Evolutionary conservation across 208 protist genomes (phyloP).

Genomic region (Trypanosoma cruzi): DNA sequence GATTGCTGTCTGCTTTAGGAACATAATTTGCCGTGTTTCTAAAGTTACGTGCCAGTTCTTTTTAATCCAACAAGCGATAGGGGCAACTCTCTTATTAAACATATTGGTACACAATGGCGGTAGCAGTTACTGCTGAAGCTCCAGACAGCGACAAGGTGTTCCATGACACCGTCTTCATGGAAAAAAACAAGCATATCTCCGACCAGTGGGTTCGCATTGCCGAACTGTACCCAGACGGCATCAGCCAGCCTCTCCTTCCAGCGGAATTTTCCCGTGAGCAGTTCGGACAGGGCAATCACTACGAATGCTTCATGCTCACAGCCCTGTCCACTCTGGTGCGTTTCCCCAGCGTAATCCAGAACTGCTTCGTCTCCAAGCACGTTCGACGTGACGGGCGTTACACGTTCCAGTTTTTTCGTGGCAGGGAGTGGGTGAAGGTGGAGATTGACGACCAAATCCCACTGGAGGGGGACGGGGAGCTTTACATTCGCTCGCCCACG

Average conservation of each 20-base stretch:
- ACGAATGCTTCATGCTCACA: constrained; percentile 83
- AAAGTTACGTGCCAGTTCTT: too few relatives aligned
- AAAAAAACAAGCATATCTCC: constrained; percentile 54
- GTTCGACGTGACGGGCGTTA: constrained; percentile 77
- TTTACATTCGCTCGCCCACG: constrained; percentile 68
- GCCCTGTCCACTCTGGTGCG: constrained; percentile 63
- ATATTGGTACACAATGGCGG: constrained; percentile 28
- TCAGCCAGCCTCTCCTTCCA: constrained; percentile 55
- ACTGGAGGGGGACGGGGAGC: constrained; percentile 45
- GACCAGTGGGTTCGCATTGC: constrained; percentile 64
- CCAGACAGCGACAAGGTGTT: constrained; percentile 70
- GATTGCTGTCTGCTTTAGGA: too few relatives aligned
- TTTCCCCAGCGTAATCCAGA: constrained; percentile 70
- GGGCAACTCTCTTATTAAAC: too few relatives aligned
- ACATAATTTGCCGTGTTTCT: too few relatives aligned
- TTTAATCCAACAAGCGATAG: too few relatives aligned
- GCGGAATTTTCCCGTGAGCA: constrained; percentile 62
- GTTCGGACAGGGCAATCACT: constrained; percentile 83
- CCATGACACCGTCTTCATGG: constrained; percentile 61
- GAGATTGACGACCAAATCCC: too few relatives aligned
- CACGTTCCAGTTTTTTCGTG: constrained; percentile 82
- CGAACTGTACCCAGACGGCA: constrained; percentile 67
- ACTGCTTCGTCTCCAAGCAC: constrained; percentile 84
- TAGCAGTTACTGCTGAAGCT: too few relatives aligned
- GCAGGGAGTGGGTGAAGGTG: constrained; percentile 59